Percentiles rank a stretch among this genome's conserved stretches.
Conservation (phyloP, 106 monocot species). For the Platanthera guangdongensis region DNA sequence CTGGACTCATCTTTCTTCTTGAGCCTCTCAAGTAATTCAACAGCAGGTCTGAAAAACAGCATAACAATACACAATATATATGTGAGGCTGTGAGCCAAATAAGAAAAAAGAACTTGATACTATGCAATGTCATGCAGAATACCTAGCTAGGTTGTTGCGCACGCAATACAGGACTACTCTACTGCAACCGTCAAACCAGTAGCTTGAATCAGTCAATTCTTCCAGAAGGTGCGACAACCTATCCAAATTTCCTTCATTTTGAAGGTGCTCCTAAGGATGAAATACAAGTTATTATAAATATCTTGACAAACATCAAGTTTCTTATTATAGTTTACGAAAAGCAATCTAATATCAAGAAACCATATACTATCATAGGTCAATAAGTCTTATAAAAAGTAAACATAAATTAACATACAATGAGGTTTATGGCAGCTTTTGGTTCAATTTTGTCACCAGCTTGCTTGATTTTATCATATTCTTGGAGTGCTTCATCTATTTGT, state of each 20-base stretch:
- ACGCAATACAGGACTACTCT: conserved; percentile 75
- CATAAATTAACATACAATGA: conserved; percentile 50
- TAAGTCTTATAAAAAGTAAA: background rate
- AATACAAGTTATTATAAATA: background rate
- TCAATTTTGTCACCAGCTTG: conserved; percentile 46
- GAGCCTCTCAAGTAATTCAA: conserved; percentile 59
- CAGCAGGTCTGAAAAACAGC: conserved; percentile 41
- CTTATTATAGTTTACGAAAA: no score
- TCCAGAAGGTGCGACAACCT: conserved; percentile 63
- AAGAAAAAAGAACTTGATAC: background rate
- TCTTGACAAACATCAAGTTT: background rate
- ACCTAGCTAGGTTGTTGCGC: conserved; percentile 44
- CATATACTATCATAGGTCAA: background rate
- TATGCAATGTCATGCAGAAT: conserved; percentile 10
- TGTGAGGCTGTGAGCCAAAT: background rate
- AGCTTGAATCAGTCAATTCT: conserved; percentile 46
- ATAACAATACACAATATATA: background rate
- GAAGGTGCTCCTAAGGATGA: conserved; percentile 41
- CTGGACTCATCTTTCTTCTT: conserved; percentile 49
- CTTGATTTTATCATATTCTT: conserved; percentile 69
- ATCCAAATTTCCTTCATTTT: conserved; percentile 47
- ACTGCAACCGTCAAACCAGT: conserved; percentile 81
- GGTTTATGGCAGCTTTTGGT: conserved; percentile 50
- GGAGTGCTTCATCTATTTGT: conserved; percentile 54
- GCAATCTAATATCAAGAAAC: no score